Evolutionary conservation across 306 rosid genomes (phyloP), one percentile per base, ranked within the genome.

Genomic region (Carpinus viminea): DNA sequence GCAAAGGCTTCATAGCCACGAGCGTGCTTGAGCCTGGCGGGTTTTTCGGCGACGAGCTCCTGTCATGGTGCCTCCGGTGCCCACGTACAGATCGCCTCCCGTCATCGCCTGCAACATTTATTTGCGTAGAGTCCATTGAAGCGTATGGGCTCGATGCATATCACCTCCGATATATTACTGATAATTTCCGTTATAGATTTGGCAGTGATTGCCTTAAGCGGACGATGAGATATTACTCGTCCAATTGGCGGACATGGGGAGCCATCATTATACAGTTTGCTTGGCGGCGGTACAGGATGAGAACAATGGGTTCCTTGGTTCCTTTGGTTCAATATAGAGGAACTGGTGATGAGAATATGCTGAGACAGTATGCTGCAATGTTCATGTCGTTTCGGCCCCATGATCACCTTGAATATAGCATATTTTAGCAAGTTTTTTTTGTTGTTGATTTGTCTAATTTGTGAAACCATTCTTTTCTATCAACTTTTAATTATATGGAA

Each of bases 241-340:
- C 84, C 8, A 82, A 82, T 66, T 85, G 89, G 86, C 78, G 84
- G 15, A 73, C 86, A 12, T 85, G 86, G 89, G 86, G 78, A n/a
- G 88, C 88, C 4, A 72, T 76, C 5, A 43, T 76, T 68, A 79
- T 85, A 16, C 84, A 85, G 68, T 73, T 82, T 38, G 84, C 80
- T 45, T 85, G 88, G 88, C 81, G 84, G 3, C 74, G 82, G 16
- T 60, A 76, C 46, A 71, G 59, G 74, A 4, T 16, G 53, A 78
- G 78, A 70, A 57, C 54, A 8, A 59, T 46, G 64, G 71, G 62
- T 31, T 4, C 13, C 1, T 15, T 57, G 17, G 17, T 45, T 20
- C 56, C 31, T 5, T 2, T 21, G 18, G 16, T 41, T 69, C 72
- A 36, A 9, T 50, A 60, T 8, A 68, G 60, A 54, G 83, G 53